Evolutionary conservation across 148 eudicot species (phyloP), one percentile per base, ranked within the genome.

Genomic region (Silene conica): DNA sequence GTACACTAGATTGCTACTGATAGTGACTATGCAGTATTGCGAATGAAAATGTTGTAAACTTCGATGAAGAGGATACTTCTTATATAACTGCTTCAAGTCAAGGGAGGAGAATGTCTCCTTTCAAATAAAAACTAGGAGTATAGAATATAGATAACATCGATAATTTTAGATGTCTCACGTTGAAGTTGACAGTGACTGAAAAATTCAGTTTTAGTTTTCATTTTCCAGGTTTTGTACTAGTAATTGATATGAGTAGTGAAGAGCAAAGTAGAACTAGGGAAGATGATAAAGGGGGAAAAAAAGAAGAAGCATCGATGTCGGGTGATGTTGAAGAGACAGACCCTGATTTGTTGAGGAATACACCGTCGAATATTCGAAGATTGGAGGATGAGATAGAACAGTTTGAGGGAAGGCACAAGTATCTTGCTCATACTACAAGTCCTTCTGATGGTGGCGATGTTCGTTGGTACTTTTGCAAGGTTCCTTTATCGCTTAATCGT

Each of bases 391-490:
- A 95, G 74, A 95, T 95, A 71, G 87, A 89, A 76, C 99, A 95
- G 73, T 89, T 80, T 64, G 92, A 92, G 73, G 99, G 97, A 18
- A 84, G 97, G 57, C 88, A 83, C 67, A 95, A 95, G 87, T 95
- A 95, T 80, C 92, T 88, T 71, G 92, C 97, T 0, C 93, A 86
- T 50, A 95, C 99, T 8, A 79, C 73, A n/a, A 95, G 99, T 73
- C 88, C 96, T 2, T 92, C 92, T 9, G 99, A 95, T 82, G 96
- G 97, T 2, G 89, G 94, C 21, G 99, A 95, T 82, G 94, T 95
- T 75, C 76, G 96, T 25, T 95, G 99, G 99, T 95, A 92, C 79
- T 95, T 95, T 69, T 90, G 99, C 81, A 95, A 95, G 83, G 87
- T 89, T 22, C 92, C 96, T 77, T 85, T 95, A 79, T 86, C 84